These are phyloP conservation scores for Yamadazyma insecticola DNA, from an alignment of 805 yeast species.

Conservation along the genomic window DNA sequence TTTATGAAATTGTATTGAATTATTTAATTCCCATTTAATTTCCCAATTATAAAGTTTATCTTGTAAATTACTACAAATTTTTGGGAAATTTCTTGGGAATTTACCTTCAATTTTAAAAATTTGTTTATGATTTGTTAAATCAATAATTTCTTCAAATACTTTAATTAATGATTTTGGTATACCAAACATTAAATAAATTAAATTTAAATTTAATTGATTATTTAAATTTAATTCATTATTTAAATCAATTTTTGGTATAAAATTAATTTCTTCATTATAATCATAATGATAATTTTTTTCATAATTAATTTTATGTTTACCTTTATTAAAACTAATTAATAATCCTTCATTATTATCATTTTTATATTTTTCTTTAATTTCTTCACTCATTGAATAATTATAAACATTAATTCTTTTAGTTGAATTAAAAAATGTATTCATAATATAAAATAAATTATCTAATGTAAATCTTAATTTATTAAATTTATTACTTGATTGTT, in stretches of 20 bases:
- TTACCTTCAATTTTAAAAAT: constrained; percentile 35
- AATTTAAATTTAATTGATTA: constrained; percentile 12
- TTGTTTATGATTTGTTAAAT: constrained; percentile 48
- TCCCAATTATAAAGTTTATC: constrained; percentile 47
- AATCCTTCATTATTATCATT: too few species aligned
- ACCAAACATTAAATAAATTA: constrained; percentile 42
- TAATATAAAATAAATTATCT: constrained; percentile 8
- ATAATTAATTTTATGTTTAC: constrained; percentile 4
- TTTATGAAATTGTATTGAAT: constrained; percentile 28
- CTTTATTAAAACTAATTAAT: constrained; percentile 31
- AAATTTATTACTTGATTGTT: constrained; percentile 2
- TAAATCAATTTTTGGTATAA: constrained; percentile 4
- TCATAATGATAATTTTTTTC: constrained; percentile 9
- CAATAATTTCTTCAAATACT: constrained; percentile 43
- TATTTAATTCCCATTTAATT: constrained; percentile 20
- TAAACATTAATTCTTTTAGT: constrained; percentile 46
- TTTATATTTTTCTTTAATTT: constrained; percentile 35
- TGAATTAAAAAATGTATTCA: constrained; percentile 33
- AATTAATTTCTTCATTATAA: constrained; percentile 5
- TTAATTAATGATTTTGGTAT: constrained; percentile 43
- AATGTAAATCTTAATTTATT: constrained; percentile 1
- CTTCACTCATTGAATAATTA: constrained; percentile 39
- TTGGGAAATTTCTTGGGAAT: constrained; percentile 52
- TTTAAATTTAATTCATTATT: background rate
- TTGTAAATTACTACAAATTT: constrained; percentile 50